Percentiles rank a stretch among this genome's conserved stretches.
Conservation (phyloP, 768 basidiomycete species). For the Podaxis sp. region DNA sequence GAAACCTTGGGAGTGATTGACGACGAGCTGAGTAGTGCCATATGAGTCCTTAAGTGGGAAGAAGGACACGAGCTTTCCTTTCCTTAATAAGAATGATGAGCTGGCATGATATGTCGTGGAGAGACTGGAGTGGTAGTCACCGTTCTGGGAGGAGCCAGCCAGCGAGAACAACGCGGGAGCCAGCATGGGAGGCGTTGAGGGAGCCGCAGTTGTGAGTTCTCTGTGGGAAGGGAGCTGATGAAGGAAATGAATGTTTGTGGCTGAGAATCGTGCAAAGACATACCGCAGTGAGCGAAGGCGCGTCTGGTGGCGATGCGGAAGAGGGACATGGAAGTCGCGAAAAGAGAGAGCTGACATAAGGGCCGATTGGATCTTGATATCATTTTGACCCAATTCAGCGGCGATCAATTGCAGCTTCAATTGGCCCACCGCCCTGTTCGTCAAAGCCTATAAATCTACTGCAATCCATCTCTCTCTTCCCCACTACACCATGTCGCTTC, state of each 20-base stretch:
- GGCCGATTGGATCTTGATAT: constrained; percentile 16
- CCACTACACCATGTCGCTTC: constrained; percentile 39
- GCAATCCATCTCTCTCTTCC: constrained; percentile 13
- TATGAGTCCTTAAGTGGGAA: constrained; percentile 81
- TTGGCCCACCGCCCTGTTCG: constrained; percentile 26
- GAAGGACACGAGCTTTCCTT: constrained; percentile 76
- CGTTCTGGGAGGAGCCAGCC: constrained; percentile 85
- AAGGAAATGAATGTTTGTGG: constrained; percentile 5
- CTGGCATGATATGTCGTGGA: constrained; percentile 29
- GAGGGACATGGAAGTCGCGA: constrained; percentile 14
- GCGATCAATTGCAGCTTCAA: constrained; percentile 35
- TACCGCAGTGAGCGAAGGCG: constrained; percentile 35
- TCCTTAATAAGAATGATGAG: constrained; percentile 51
- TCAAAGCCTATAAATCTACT: constrained; percentile 16
- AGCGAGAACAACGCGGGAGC: constrained; percentile 63
- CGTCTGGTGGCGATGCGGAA: constrained; percentile 11
- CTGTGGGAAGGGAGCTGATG: constrained; percentile 54
- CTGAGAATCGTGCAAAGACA: constrained; percentile 23
- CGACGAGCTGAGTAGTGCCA: constrained; percentile 79
- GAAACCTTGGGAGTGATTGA: constrained; percentile 41
- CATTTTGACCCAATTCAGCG: constrained; percentile 24
- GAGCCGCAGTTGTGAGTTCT: constrained; percentile 68
- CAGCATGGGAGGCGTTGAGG: constrained; percentile 52
- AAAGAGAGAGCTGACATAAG: constrained; percentile 18
- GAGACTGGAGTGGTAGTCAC: constrained; percentile 47